Base-by-base conservation (phyloP, 805 yeast genomes). In the Candida stauntonica region DNA sequence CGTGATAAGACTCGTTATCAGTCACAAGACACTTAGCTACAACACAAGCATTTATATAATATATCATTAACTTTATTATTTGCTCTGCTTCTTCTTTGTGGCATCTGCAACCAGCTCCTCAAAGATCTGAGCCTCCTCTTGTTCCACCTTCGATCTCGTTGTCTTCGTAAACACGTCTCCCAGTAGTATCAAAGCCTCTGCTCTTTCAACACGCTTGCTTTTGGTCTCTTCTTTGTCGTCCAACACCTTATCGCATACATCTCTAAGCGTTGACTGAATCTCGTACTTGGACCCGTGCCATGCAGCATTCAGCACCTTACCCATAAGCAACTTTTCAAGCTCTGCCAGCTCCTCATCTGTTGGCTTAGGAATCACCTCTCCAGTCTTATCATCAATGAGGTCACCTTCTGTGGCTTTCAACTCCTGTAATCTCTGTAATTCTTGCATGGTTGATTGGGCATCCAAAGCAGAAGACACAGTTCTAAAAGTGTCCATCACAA, bases 251-350 rank as follows among this genome's bases (percentile, higher is more conserved):
- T 81, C 82, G 62, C 91, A 83, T 11, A 84, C 93, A 11, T 70
- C 75, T 48, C 86, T 73, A 37, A 82, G 68, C 0, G 87, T 82
- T 12, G 81, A 70, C 57, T 79, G 83, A 37, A 85, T 84, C 58
- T 85, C 94, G 55, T 78, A 83, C 53, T 75, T 81, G 11, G 89
- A 79, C 0, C 91, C 87, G 11, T 78, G 77, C 94, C 94, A 85
- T 7, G 93, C 93, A 3, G 89, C 91, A 7, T 85, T 81, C 26
- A 85, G 63, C 15, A 84, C 85, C 58, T 84, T 85, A 16, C 91
- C 93, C 70, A 83, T 79, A 47, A 85, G 62, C 23, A 79, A 68
- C 56, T 82, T 79, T 54, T 84, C 91, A 67, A 79, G 72, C 44
- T 80, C 82, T 3, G 86, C 86, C 17, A 79, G 45, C 38, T 79